Conservation (phyloP, 2,329 filamentous ascomycete species). For the Bipolaris victoriae region DNA sequence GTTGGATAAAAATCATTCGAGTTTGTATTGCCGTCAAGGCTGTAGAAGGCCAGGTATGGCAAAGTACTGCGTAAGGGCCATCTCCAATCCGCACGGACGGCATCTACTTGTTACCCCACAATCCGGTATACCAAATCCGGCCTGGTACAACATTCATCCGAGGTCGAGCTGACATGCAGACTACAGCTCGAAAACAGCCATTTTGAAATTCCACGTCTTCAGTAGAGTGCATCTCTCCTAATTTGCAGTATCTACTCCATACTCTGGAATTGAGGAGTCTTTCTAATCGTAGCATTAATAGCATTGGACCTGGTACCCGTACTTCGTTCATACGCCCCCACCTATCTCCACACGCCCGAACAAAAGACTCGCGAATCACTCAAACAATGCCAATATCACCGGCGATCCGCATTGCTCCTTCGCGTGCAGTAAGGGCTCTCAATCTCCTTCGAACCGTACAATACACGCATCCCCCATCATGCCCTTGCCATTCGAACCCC, state of each 20-base stretch:
- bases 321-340: background rate
- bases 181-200: background rate
- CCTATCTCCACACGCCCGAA: conserved; percentile 3
- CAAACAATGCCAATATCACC: conserved; percentile 27
- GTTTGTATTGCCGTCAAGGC: too few species aligned
- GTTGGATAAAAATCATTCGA: too few species aligned
- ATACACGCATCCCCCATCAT: conserved; percentile 87
- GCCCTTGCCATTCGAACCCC: conserved; percentile 92
- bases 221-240: background rate
- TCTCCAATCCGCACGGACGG: too few species aligned
- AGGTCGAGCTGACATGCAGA: conserved; percentile 13
- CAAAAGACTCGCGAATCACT: background rate
- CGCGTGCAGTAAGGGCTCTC: conserved; percentile 65
- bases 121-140: conserved; percentile 63
- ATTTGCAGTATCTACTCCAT: background rate
- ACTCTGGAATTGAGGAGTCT: background rate
- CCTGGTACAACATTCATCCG: conserved; percentile 1
- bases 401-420: conserved; percentile 47
- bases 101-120: conserved; percentile 39
- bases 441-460: conserved; percentile 87
- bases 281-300: background rate
- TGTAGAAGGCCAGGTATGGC: too few species aligned
- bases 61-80: too few species aligned
- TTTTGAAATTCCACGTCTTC: background rate
- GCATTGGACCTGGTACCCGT: background rate